These are phyloP conservation scores for Trichoderma parareesei DNA, from an alignment of 495 filamentous ascomycete genomes.

Conservation along the genomic window DNA sequence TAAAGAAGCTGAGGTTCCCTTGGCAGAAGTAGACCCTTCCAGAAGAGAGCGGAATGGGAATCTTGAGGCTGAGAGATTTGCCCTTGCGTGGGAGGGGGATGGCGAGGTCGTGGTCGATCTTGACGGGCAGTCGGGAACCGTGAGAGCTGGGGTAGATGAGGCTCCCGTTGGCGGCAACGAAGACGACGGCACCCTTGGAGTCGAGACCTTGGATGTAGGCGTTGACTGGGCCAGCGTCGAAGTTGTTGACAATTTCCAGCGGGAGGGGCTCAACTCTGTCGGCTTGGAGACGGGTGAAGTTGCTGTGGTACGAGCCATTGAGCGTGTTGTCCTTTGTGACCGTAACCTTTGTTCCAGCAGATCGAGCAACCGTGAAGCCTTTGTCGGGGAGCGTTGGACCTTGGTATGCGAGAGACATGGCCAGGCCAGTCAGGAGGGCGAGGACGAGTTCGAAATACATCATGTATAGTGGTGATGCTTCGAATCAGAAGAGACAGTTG, in stretches of 20 bases:
- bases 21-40: constrained; percentile 35
- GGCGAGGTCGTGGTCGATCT: constrained; percentile 23
- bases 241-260: constrained; percentile 30
- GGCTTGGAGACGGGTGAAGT: background rate
- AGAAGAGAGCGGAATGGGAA: constrained; percentile 31
- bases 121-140: constrained; percentile 19
- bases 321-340: constrained; percentile 24
- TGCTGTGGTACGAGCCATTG: constrained; percentile 18
- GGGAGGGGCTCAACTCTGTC: background rate
- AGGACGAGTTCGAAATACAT: background rate
- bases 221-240: constrained; percentile 25
- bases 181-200: constrained; percentile 21
- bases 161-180: constrained; percentile 29
- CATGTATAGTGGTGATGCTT: background rate
- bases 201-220: constrained; percentile 34
- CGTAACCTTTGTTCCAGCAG: constrained; percentile 20
- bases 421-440: background rate
- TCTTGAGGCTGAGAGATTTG: constrained; percentile 28
- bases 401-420: background rate
- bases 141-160: constrained; percentile 29
- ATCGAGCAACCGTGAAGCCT: constrained; percentile 4
- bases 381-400: background rate
- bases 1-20: constrained; percentile 36
- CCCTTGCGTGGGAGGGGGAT: constrained; percentile 24
- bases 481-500: too few species aligned